These are phyloP conservation scores for Tulasnella sp. DNA, from an alignment of 768 basidiomycete species.

Conservation along the genomic window DNA sequence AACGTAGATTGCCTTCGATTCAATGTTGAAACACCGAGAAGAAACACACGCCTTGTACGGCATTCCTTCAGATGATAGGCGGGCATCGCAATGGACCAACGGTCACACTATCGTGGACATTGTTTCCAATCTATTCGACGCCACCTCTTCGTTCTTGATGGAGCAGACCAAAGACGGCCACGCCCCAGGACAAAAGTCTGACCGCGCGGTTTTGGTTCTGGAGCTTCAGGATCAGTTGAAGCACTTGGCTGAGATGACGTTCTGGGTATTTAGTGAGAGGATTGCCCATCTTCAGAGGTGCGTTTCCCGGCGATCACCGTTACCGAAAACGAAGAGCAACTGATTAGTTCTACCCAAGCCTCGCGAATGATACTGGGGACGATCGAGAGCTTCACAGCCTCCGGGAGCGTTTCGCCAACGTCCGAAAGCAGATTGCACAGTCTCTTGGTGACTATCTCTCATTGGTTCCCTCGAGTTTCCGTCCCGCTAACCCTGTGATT, in stretches of 20 bases:
- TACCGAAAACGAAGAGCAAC: not conserved
- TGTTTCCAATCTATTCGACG: slow-evolving; percentile 67
- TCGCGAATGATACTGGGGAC: slow-evolving; percentile 45
- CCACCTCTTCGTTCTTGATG: slow-evolving; percentile 36
- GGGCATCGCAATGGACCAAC: slow-evolving; percentile 77
- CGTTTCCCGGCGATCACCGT: not conserved
- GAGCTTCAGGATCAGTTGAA: slow-evolving; percentile 28
- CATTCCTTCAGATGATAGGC: slow-evolving; percentile 64
- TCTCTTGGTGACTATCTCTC: slow-evolving; percentile 66
- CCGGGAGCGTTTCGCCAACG: slow-evolving; percentile 64
- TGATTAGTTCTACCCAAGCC: not conserved
- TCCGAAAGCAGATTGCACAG: slow-evolving; percentile 77
- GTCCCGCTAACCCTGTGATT: not conserved
- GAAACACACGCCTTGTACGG: slow-evolving; percentile 78
- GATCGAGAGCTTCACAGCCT: slow-evolving; percentile 64
- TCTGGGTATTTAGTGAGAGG: slow-evolving; percentile 28
- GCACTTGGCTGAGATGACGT: slow-evolving; percentile 26
- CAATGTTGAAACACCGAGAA: slow-evolving; percentile 74
- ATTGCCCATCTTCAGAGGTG: slow-evolving; percentile 26
- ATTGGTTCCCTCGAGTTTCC: not conserved
- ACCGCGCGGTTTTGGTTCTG: not conserved
- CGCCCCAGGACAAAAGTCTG: not conserved
- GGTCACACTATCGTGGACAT: slow-evolving; percentile 66
- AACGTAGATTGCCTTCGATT: slow-evolving; percentile 66
- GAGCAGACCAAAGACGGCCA: slow-evolving; percentile 14